phyloP scores from a whole-genome alignment of 2,329 filamentous ascomycete genomes.

The Calonectria montana region DNA sequence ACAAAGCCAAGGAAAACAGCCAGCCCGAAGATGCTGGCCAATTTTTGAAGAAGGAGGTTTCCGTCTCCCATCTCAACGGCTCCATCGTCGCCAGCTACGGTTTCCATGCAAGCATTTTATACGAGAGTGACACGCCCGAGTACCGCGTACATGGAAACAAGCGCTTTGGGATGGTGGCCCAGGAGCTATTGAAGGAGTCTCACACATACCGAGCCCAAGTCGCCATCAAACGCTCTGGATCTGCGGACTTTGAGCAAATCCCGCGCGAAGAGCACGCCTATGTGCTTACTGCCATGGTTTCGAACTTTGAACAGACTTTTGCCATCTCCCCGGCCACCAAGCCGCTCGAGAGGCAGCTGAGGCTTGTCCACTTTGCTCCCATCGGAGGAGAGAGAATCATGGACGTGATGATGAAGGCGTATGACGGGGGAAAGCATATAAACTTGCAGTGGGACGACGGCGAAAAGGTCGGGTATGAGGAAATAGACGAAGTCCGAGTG shows the following conservation, averaged over 20 bases:
- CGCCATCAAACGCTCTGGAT: constrained; percentile 41
- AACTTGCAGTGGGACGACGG: constrained; percentile 62
- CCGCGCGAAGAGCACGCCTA: constrained; percentile 74
- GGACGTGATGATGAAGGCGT: constrained; percentile 78
- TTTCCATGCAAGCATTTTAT: constrained; percentile 88
- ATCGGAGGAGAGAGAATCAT: constrained; percentile 74
- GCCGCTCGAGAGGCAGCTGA: constrained; percentile 77
- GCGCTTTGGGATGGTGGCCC: constrained; percentile 87
- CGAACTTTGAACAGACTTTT: constrained; percentile 84
- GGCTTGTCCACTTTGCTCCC: constrained; percentile 80
- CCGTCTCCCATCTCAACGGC: constrained; percentile 67
- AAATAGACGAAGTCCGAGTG: constrained; percentile 75
- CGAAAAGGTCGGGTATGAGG: constrained; percentile 77
- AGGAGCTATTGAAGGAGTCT: constrained; percentile 72
- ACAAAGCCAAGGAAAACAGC: constrained; percentile 23
- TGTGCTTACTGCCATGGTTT: constrained; percentile 79
- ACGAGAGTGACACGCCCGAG: constrained; percentile 86
- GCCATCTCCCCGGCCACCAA: constrained; percentile 80
- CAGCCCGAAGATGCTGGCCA: constrained; percentile 16
- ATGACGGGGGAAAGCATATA: constrained; percentile 68
- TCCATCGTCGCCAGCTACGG: constrained; percentile 92
- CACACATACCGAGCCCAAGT: constrained; percentile 63
- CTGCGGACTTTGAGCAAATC: constrained; percentile 38
- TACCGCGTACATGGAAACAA: constrained; percentile 82
- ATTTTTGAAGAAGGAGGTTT: constrained; percentile 44